phyloP scores from a whole-genome alignment of 805 yeast species.

The Pichia insulana region DNA sequence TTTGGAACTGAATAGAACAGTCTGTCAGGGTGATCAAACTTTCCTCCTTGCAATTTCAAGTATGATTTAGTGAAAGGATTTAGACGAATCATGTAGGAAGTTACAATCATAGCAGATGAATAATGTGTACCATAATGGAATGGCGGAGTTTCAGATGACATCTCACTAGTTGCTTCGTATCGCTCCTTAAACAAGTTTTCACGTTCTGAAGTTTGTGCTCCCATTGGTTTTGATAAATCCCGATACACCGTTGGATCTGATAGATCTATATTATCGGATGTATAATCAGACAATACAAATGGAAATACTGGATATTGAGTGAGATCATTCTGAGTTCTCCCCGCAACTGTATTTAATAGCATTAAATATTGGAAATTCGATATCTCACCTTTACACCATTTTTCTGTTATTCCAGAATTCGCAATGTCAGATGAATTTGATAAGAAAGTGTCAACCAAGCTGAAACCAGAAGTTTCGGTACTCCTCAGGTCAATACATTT shows the following conservation, averaged over 20 bases:
- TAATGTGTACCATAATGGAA: conserved; percentile 92
- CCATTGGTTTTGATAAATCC: conserved; percentile 85
- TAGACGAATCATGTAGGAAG: conserved; percentile 67
- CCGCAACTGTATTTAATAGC: conserved; percentile 76
- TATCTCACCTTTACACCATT: conserved; percentile 71
- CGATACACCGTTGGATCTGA: conserved; percentile 53
- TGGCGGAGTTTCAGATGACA: conserved; percentile 50
- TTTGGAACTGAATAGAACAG: conserved; percentile 65
- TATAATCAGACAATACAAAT: conserved; percentile 81
- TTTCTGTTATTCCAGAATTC: conserved; percentile 45
- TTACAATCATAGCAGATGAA: conserved; percentile 88
- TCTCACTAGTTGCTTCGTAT: conserved; percentile 57
- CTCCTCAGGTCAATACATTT: not conserved
- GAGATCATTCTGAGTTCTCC: conserved; percentile 79
- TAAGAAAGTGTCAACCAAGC: conserved; percentile 9
- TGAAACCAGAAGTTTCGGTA: not conserved
- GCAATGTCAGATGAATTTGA: conserved; percentile 13
- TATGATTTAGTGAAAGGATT: conserved; percentile 79
- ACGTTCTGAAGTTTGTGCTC: conserved; percentile 63
- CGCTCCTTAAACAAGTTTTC: conserved; percentile 60
- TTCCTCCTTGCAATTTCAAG: conserved; percentile 74
- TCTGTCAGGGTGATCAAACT: conserved; percentile 82
- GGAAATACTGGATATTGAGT: conserved; percentile 92
- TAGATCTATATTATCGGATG: conserved; percentile 62
- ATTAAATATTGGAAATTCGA: conserved; percentile 79